Base-by-base conservation (phyloP, 176 grass and related monocot species). In the Rhynchospora pubera region DNA sequence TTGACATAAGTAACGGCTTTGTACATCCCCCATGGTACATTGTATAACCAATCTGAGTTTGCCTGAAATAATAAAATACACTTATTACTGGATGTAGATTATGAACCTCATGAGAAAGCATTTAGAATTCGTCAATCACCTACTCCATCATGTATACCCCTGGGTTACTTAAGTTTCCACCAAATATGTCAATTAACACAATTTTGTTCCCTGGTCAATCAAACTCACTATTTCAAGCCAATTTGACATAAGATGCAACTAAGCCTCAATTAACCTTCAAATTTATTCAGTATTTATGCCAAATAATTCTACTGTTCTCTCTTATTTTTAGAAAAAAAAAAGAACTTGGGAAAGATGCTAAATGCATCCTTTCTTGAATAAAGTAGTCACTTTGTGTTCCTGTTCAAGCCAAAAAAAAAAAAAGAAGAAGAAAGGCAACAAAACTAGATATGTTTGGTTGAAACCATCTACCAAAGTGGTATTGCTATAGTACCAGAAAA, bases 11-110 rank as follows among this genome's bases (percentile, higher is more conserved):
- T 86, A 22, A 97, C 77, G 8, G 94, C 94, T 48, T 92, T 97
- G 85, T 97, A 97, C 46, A 97, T 85, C 3, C 94, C 94, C 94
- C 91, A 94, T 10, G 91, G 91, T 66, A 97, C 91, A 47, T 92
- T 89, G 48, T 97, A 97, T 26, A 97, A 79, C 94, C 94, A 94
- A 0, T 86, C 50, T 0, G 94, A 97, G 83, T 92, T 18, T 0
- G 83, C 91, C 90, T 97, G 88, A 39, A 79, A 15, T 39, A 65
- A 9, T 75, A 53, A 30, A 9, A 80, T 9, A 57, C 58, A 76
- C 88, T 86, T 50, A 16, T 43, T 60, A 19, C 2, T 42, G 53
- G 26, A 58, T 79, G 0, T 79, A 10, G 14, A 60, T 14, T 19
- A 4, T n/a, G 0, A 42, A 60, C 1, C 57, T 61, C 57, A 79